Evolutionary conservation across 768 basidiomycete species (phyloP).

Genomic region (Psilocybe subaeruginosa): DNA sequence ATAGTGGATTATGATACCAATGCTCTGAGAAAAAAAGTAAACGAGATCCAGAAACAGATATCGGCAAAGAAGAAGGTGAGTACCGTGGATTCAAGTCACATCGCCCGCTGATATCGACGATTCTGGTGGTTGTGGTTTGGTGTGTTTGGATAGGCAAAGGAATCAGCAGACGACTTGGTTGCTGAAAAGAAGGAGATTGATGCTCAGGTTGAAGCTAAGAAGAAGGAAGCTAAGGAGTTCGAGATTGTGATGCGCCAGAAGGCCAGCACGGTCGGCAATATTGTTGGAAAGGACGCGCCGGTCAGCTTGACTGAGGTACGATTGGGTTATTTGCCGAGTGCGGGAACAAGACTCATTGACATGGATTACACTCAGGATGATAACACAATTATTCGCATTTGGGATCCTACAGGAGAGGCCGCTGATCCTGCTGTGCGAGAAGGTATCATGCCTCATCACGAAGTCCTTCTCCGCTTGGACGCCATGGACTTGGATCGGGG

Average conservation of each 20-base stretch:
- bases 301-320: conserved; percentile 87
- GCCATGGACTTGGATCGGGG: conserved; percentile 98
- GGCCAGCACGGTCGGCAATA: conserved; percentile 86
- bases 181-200: conserved; percentile 86
- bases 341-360: neutral
- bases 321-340: neutral
- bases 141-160: conserved; percentile 68
- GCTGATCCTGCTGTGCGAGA: conserved; percentile 71
- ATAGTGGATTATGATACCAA: conserved; percentile 89
- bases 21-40: conserved; percentile 77
- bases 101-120: neutral
- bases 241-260: conserved; percentile 80
- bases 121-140: neutral
- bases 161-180: conserved; percentile 87
- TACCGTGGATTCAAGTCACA: neutral
- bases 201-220: conserved; percentile 73
- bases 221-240: conserved; percentile 76
- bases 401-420: conserved; percentile 81
- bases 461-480: conserved; percentile 90
- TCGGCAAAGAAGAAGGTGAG: conserved; percentile 88
- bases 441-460: conserved; percentile 95
- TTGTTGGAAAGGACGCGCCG: conserved; percentile 86
- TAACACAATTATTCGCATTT: conserved; percentile 79
- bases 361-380: conserved; percentile 67
- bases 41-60: conserved; percentile 94